Base-by-base conservation (phyloP, 495 filamentous ascomycete species). In the Penicillium coffeae region DNA sequence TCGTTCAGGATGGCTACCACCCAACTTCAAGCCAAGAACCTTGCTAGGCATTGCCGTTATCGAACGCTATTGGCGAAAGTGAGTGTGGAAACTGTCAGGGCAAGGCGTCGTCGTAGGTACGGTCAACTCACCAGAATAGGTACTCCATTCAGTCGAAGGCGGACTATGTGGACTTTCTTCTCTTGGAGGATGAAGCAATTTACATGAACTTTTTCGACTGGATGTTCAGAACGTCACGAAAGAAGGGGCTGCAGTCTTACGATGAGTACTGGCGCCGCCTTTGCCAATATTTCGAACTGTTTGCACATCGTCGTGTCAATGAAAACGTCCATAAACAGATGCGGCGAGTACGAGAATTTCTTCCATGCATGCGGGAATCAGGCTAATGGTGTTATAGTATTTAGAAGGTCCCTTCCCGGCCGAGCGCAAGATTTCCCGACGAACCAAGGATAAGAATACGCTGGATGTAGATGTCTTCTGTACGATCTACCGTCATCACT, bases 171-270 rank as follows among this genome's bases (percentile, higher is more conserved):
- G 51, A 60, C 48, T 56, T 47, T 41, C 54, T 66, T 48, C 54
- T 61, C 7, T 27, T 51, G 14, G 56, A 63, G 37, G 57, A 63
- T 42, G 27, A 56, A 47, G 35, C 49, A 15, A 63, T 66, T 38
- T 66, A 62, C 8, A 61, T 63, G 38, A 64, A 63, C 38, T 63
- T 65, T 55, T 63, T 68, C 18, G 51, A 68, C 32, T 68, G 38
- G 62, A 68, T 68, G 38, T 60, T 32, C 8, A 65, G 43, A 36
- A 63, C 45, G 36, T 61, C 47, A 47, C 37, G 40, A 51, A 33
- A 62, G 56, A 65, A 63, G 47, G 6, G 10, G 8, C 55, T 68
- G 19, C 48, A 63, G 38, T 60, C 46, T 19, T 65, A 68, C 45
- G 43, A 65, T 48, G 43, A 68, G 42, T 65, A 68, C 48, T 65